phyloP scores from a whole-genome alignment of 164 flowering plant genomes.

The Nelumbo lutea region DNA sequence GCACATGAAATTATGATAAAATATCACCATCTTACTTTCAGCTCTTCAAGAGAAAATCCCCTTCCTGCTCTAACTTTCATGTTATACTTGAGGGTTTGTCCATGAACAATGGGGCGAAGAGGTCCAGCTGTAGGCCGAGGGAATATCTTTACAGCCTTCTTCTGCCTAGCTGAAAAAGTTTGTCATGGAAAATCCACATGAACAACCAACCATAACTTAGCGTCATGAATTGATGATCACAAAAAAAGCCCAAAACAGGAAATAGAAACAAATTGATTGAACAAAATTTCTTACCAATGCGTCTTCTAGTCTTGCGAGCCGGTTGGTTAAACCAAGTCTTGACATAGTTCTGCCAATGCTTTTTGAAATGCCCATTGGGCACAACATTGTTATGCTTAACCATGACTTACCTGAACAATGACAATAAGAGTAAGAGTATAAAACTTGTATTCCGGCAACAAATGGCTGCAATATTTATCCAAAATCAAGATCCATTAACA shows the following conservation, averaged over 20 bases:
- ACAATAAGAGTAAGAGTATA: neutral
- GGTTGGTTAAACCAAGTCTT: neutral
- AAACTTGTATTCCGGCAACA: no score
- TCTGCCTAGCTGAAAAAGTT: slow-evolving; percentile 45
- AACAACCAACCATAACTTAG: neutral
- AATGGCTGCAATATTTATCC: no score
- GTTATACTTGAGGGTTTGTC: slow-evolving; percentile 43
- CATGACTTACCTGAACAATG: neutral
- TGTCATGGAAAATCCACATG: neutral
- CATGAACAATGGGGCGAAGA: slow-evolving; percentile 51
- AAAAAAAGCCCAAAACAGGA: no score
- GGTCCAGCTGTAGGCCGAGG: slow-evolving; percentile 28
- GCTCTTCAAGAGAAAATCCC: no score
- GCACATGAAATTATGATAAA: no score
- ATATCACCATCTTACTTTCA: no score
- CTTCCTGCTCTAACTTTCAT: no score
- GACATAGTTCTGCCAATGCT: neutral
- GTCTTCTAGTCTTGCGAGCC: neutral
- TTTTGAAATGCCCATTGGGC: neutral
- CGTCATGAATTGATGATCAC: no score
- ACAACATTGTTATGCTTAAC: slow-evolving; percentile 1
- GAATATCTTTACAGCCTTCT: slow-evolving; percentile 63
- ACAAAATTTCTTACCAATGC: neutral
- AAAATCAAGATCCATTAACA: no score
- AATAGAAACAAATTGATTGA: neutral